These are phyloP conservation scores for Sporisorium sorghi DNA, from an alignment of 1,284 basidiomycete genomes.

Conservation along the genomic window DNA sequence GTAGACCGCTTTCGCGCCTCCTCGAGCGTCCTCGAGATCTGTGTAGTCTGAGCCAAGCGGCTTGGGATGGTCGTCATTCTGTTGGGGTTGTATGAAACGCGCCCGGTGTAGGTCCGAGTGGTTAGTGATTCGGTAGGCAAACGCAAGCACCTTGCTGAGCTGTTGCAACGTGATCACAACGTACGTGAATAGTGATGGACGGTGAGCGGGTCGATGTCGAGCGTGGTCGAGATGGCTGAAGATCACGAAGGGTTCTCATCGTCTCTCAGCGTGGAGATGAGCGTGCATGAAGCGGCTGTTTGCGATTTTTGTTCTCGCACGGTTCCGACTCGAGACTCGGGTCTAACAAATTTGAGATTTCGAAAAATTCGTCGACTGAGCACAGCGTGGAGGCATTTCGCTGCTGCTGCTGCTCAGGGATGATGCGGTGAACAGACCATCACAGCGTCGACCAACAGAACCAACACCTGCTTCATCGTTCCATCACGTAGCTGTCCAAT, in stretches of 20 bases:
- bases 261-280: constrained; percentile 31
- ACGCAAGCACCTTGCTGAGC: neutral
- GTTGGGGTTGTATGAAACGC: constrained; percentile 3
- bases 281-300: constrained; percentile 27
- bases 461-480: too few species aligned
- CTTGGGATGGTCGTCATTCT: constrained; percentile 88
- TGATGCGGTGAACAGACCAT: constrained; percentile 12
- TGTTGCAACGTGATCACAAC: neutral
- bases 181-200: constrained; percentile 31
- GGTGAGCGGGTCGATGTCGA: constrained; percentile 19
- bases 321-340: constrained; percentile 4
- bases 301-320: constrained; percentile 30
- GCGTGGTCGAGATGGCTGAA: constrained; percentile 9
- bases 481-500: too few species aligned
- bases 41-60: constrained; percentile 81
- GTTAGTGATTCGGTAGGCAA: constrained; percentile 2
- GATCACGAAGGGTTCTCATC: neutral
- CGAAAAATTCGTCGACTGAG: neutral
- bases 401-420: too few species aligned
- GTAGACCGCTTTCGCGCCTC: constrained; percentile 80
- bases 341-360: constrained; percentile 6
- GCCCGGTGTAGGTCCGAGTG: neutral
- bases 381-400: constrained; percentile 17
- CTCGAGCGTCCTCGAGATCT: constrained; percentile 72
- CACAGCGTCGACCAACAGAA: neutral